Base-by-base conservation (phyloP, 2,329 filamentous ascomycete species). In the Venturia pyrina region DNA sequence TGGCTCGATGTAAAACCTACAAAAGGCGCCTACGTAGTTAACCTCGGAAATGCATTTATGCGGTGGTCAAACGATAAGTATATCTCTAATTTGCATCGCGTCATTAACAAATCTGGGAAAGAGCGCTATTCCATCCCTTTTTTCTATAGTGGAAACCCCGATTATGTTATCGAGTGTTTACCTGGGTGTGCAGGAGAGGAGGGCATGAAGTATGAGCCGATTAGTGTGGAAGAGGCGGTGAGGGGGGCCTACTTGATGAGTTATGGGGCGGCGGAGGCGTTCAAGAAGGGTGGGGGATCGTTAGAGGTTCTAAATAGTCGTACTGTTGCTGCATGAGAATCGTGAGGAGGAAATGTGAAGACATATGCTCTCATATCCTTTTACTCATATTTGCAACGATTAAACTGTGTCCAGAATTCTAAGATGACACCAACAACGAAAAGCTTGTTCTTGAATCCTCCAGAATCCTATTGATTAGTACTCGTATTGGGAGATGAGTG, bases 131-230 rank as follows among this genome's bases (percentile, higher is more conserved):
- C 73, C 0, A 77, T 79, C 62, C 76, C 77, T 0, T 77, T 79
- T 65, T 79, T 79, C 68, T 79, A 77, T 66, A 75, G 71, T n/a
- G 76, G 78, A 1, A 79, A 80, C 59, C 77, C 77, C 1, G 77
- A 79, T 63, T 79, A 76, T 66, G 66, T 77, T 8, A 77, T 79
- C 60, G 70, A 76, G 66, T 79, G 78, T 66, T 68, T 80, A 65
- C 78, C 78, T 0, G 78, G 78, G 62, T 80, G 78, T 67, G 72
- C 37, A 8, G 37, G 72, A 17, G 70, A 71, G 34, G 69, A 72
- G 37, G 76, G 72, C 5, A 70, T 73, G 0, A 80, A 79, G 67
- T 80, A 79, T 66, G 67, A 69, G 3, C 76, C 77, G 0, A 77
- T 80, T 44, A 78, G 78, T 8, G 78, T 80, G 5, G 73, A 78